Evolutionary conservation across 1,284 basidiomycete genomes (phyloP), one percentile per base, ranked within the genome.

Genomic region (Porogramme epimiltina): DNA sequence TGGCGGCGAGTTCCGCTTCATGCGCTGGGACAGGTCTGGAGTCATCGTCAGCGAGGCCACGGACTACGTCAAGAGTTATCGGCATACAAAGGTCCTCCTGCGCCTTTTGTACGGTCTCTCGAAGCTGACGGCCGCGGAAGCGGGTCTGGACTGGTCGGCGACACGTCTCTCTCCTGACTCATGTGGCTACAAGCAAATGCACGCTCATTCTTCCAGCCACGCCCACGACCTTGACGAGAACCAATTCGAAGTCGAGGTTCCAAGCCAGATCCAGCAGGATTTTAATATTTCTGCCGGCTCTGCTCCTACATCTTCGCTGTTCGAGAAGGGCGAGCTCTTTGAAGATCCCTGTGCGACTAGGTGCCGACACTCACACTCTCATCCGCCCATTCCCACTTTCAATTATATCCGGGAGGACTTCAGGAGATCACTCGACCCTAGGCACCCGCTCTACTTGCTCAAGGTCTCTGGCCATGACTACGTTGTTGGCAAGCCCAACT

Each of bases 1-100:
- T 22, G 48, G 49, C 26, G 23, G n/a, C 3, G 22, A 13, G 15
- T 25, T 49, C 24, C 55, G 55, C 11, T 18, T 54, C 24, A 23
- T 52, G 16, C 55, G 55, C 19, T 56, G 55, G 55, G 55, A 56
- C 39, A n/a, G 55, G 2, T 47, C 48, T 0, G 53, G 49, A 8
- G 25, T 47, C 15, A 40, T 47, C 23, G 41, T 51, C 15, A 47
- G 45, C 24, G 40, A 52, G 40, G 28, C 40, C 3, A 16, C 36
- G 23, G 24, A 52, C 34, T 52, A 52, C 28, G 23, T 23, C 18
- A 23, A 45, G 9, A 28, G 47, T 18, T 44, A 54, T 2, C 11
- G 22, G 15, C 20, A 42, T 2, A 39, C 40, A 19, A 22, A n/a
- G 26, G 6, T 11, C 5, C 40, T 49, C 2, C 23, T 36, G 18